Base-by-base conservation (phyloP, 1,284 basidiomycete species). In the Mycosarcoma maydis region DNA sequence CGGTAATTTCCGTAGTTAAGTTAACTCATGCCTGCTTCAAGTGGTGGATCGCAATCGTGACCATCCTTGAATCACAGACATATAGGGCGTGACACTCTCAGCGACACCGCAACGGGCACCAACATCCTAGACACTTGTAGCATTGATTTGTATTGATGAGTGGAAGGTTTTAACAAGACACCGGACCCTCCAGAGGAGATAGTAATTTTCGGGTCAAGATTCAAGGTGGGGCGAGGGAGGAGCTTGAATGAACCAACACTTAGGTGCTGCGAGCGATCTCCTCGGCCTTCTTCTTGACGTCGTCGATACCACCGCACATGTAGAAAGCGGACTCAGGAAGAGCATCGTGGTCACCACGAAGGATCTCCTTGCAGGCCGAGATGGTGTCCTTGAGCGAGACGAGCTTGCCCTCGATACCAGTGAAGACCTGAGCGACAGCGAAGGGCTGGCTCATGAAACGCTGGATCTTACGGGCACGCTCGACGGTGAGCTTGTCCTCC, bases 391-490 rank as follows among this genome's bases (percentile, higher is more conserved):
- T 80, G 45, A 82, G 70, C 19, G 93, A 86, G 43, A 98, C 94
- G 67, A 98, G 91, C 83, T 90, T 90, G 79, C 94, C 95, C 87
- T 96, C 92, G 82, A 92, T 94, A 88, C 95, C 95, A 82, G 95
- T 98, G 89, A 98, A 98, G 85, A 96, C 92, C 70, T 97, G 92
- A 60, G 95, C 95, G 84, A 98, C 95, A 83, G 92, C 91, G 92
- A 98, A 98, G 69, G 95, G 94, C 86, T 98, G 94, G 76, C 93
- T 96, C 94, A 97, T 96, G 91, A 96, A 96, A 88, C 83, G 75
- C 82, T 85, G 86, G 76, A 87, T 85, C 84, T 87, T 87, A 78
- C 86, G 85, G 57, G 86, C 86, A 76, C 86, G 86, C 84, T 87
- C 86, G 84, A 96, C 95, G 77, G 93, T 95, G 74, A 98, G 87